Percentiles rank a stretch among this genome's conserved stretches.
Evolutionary conservation across 352 stramenopile species (phyloP).

Genomic region (Phytopythium litorale): DNA sequence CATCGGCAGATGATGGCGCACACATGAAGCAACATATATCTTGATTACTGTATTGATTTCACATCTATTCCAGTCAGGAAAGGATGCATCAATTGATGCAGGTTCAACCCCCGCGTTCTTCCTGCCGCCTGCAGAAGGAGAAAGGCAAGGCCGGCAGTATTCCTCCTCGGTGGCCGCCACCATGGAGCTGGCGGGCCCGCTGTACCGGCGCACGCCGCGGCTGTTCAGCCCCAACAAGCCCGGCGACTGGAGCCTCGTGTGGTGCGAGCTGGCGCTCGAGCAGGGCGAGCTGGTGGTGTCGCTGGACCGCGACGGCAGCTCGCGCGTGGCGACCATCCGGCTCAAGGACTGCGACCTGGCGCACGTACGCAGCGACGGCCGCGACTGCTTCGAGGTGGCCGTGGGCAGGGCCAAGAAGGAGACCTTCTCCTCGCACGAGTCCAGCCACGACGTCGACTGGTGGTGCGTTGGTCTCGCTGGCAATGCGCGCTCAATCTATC

Average conservation of each 20-base stretch:
- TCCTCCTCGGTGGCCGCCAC: neutral
- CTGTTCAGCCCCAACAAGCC: slow-evolving; percentile 70
- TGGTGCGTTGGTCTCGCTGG: slow-evolving; percentile 41
- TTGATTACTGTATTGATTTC: too few species aligned
- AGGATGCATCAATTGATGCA: too few species aligned
- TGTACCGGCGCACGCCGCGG: slow-evolving; percentile 68
- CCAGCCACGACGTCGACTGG: slow-evolving; percentile 85
- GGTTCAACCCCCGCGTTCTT: neutral
- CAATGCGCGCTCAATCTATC: neutral
- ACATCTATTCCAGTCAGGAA: too few species aligned
- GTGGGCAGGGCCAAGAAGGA: slow-evolving; percentile 70
- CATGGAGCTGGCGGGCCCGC: slow-evolving; percentile 65
- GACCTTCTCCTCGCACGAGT: slow-evolving; percentile 80
- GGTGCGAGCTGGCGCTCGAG: slow-evolving; percentile 63
- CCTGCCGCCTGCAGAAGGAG: neutral
- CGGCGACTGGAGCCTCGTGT: slow-evolving; percentile 77
- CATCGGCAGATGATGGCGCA: too few species aligned
- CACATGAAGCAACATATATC: too few species aligned
- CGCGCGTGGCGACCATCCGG: slow-evolving; percentile 47
- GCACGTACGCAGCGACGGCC: slow-evolving; percentile 77
- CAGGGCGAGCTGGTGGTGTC: slow-evolving; percentile 67
- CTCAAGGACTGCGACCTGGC: slow-evolving; percentile 69
- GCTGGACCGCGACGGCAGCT: slow-evolving; percentile 51
- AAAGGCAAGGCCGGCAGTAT: neutral
- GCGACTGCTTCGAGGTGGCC: slow-evolving; percentile 79